Evolutionary conservation across 2,329 filamentous ascomycete genomes (phyloP).

Genomic region (Cytospora piceicola): DNA sequence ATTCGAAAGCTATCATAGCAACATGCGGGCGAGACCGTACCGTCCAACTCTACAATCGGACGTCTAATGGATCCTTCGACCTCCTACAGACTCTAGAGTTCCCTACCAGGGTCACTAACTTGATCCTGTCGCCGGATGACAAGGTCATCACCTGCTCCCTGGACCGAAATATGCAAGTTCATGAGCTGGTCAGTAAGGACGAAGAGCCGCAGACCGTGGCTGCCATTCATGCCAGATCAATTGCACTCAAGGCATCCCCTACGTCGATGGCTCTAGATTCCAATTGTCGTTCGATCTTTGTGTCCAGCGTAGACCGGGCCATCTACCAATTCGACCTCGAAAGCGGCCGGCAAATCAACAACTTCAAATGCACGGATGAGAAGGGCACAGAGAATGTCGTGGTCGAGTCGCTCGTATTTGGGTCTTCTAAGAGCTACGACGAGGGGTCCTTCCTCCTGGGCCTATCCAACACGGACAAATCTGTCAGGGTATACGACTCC

Average conservation of each 20-base stretch:
- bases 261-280: slow-evolving; percentile 77
- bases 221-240: slow-evolving; percentile 75
- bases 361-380: slow-evolving; percentile 83
- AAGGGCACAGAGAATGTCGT: slow-evolving; percentile 81
- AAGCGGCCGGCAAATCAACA: slow-evolving; percentile 69
- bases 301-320: slow-evolving; percentile 64
- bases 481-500: slow-evolving; percentile 84
- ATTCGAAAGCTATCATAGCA: slow-evolving; percentile 69
- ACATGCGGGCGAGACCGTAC: slow-evolving; percentile 87
- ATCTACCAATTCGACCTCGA: slow-evolving; percentile 65
- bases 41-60: slow-evolving; percentile 81
- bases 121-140: slow-evolving; percentile 73
- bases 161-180: slow-evolving; percentile 83
- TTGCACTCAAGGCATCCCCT: slow-evolving; percentile 84
- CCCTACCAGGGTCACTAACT: slow-evolving; percentile 78
- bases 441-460: slow-evolving; percentile 74
- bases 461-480: slow-evolving; percentile 95
- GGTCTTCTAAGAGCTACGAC: slow-evolving; percentile 53
- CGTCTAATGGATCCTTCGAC: slow-evolving; percentile 62
- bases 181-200: slow-evolving; percentile 75
- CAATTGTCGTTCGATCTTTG: slow-evolving; percentile 61
- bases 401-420: slow-evolving; percentile 75
- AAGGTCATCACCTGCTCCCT: slow-evolving; percentile 83
- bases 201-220: slow-evolving; percentile 67
- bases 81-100: slow-evolving; percentile 94